Evolutionary conservation across 164 flowering plant genomes (phyloP).

Genomic region (Buxus sempervirens): DNA sequence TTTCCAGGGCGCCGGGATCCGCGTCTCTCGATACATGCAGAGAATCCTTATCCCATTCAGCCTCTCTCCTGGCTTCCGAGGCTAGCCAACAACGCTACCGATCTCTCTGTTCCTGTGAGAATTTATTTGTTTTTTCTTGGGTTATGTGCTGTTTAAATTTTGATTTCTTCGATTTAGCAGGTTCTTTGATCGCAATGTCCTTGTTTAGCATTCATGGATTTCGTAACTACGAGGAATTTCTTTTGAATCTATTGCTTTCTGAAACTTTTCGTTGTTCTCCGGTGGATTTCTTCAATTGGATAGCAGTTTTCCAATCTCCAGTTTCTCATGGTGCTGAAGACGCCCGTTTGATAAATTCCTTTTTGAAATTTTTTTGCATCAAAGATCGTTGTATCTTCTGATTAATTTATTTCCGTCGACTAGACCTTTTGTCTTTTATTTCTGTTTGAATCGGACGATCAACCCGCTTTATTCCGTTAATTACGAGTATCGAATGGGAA

Average conservation of each 20-base stretch:
- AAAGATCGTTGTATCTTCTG: not conserved
- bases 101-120: not conserved
- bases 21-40: conserved; percentile 40
- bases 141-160: not conserved
- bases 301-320: not conserved
- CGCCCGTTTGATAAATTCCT: too few species aligned
- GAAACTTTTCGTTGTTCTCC: not conserved
- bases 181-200: not conserved
- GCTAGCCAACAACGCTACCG: conserved; percentile 2
- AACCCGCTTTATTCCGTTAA: not conserved
- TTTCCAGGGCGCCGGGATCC: conserved; percentile 50
- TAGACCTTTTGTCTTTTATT: not conserved
- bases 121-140: not conserved
- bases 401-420: not conserved
- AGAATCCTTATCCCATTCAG: conserved; percentile 2
- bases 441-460: not conserved
- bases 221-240: not conserved
- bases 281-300: not conserved
- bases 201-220: not conserved
- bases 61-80: conserved; percentile 8
- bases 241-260: not conserved
- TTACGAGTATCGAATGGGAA: not conserved
- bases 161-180: not conserved
- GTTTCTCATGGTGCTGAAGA: too few species aligned
- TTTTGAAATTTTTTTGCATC: not conserved